Conservation (phyloP, 2,329 filamentous ascomycete genomes). For the Aspergillus phoenicis region DNA sequence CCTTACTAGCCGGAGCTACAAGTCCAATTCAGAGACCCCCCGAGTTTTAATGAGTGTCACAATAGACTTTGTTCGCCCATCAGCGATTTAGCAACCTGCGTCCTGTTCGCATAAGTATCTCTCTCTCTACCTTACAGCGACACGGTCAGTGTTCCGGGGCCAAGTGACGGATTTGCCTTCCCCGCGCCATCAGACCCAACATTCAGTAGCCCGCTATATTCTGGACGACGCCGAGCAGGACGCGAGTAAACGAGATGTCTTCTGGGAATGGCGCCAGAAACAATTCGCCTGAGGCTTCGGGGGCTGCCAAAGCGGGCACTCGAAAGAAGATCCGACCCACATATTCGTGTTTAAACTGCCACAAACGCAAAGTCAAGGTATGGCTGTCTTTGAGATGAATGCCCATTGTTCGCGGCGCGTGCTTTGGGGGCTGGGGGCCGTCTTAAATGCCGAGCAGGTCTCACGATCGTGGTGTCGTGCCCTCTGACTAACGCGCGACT, state of each 20-base stretch:
- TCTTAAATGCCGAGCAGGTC: background rate
- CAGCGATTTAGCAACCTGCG: background rate
- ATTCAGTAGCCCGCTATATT: background rate
- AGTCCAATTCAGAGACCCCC: background rate
- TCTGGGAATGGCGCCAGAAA: background rate
- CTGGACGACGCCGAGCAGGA: background rate
- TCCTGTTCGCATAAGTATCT: background rate
- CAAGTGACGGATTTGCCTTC: background rate
- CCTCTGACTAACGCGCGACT: background rate
- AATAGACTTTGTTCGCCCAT: constrained; percentile 8
- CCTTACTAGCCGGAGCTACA: constrained; percentile 3
- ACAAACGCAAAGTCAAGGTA: constrained; percentile 40
- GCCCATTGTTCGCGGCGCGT: background rate
- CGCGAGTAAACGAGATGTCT: background rate
- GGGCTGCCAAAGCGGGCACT: constrained; percentile 10
- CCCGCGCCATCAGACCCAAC: background rate
- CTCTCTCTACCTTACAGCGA: background rate
- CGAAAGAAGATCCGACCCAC: constrained; percentile 34
- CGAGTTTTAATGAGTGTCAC: background rate
- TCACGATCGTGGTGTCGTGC: background rate
- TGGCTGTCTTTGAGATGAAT: background rate
- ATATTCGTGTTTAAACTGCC: constrained; percentile 34
- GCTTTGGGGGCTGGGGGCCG: background rate
- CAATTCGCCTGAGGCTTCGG: background rate
- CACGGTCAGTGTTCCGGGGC: background rate